Percentiles rank a stretch among this genome's conserved stretches.
Conservation (phyloP, 352 stramenopile genomes). For the Phytophthora meadii region DNA sequence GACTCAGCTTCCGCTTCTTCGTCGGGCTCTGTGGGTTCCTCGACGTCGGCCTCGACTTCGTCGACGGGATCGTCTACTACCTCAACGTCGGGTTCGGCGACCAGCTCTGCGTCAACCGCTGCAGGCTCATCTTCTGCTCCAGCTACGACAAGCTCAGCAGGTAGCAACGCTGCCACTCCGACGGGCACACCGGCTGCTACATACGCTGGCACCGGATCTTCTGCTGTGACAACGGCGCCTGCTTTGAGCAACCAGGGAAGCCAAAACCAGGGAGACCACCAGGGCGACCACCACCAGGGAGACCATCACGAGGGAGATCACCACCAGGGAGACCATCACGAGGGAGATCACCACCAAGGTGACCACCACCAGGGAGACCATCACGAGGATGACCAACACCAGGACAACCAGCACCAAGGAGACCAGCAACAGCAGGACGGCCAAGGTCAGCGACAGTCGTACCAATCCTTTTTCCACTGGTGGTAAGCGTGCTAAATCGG, state of each 20-base stretch:
- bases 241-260: not conserved
- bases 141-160: not conserved
- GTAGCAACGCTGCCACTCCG: not conserved
- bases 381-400: not conserved
- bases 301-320: not conserved
- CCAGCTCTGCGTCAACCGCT: not conserved
- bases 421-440: constrained; percentile 5
- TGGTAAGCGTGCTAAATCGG: constrained; percentile 6
- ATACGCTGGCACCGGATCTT: not conserved
- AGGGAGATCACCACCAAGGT: not conserved
- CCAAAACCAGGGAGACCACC: not conserved
- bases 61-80: constrained; percentile 2
- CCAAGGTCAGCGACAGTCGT: constrained; percentile 1
- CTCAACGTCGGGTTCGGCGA: constrained; percentile 1
- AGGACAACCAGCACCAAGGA: not conserved
- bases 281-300: not conserved
- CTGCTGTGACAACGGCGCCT: not conserved
- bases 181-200: not conserved
- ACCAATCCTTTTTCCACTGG: constrained; percentile 18
- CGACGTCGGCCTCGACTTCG: not conserved
- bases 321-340: not conserved
- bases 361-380: not conserved
- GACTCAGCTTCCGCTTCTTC: constrained; percentile 12
- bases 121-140: constrained; percentile 2
- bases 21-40: constrained; percentile 4